phyloP scores from a whole-genome alignment of 495 filamentous ascomycete species.

The Penicillium canescens region DNA sequence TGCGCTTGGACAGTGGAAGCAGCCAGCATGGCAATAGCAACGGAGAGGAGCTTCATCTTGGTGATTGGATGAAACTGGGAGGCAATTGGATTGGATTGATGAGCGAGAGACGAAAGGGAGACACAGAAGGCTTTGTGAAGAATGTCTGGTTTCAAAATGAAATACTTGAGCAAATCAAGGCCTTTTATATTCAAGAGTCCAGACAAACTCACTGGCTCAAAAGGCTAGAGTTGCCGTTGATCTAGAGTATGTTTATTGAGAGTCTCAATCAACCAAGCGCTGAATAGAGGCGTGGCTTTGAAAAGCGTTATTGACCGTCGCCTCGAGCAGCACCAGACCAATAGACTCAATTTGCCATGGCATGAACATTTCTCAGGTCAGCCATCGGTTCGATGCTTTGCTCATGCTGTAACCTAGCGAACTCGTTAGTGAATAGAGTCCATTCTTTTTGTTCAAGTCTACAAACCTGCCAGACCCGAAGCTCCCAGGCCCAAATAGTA shows the following conservation, averaged over 20 bases:
- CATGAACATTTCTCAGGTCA: too few species aligned
- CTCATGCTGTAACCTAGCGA: too few species aligned
- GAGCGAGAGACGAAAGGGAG: conserved; percentile 9
- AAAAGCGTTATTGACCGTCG: background rate
- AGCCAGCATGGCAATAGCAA: conserved; percentile 39
- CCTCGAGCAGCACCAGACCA: background rate
- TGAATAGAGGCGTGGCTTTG: background rate
- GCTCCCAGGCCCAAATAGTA: conserved; percentile 3
- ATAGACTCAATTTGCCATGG: background rate
- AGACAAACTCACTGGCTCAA: background rate
- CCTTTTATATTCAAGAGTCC: background rate
- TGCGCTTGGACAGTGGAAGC: conserved; percentile 37
- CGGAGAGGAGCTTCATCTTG: conserved; percentile 51
- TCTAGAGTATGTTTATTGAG: conserved; percentile 1
- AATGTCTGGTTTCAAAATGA: background rate
- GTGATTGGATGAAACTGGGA: conserved; percentile 4
- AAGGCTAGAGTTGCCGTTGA: background rate
- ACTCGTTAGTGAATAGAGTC: too few species aligned
- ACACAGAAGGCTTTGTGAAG: conserved; percentile 13
- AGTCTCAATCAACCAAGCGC: background rate
- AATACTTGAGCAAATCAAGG: background rate
- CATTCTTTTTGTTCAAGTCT: too few species aligned
- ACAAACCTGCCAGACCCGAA: too few species aligned
- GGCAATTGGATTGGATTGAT: conserved; percentile 5
- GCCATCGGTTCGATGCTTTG: too few species aligned